Base-by-base conservation (phyloP, 2,329 filamentous ascomycete genomes). In the Aspergillus clavatus region DNA sequence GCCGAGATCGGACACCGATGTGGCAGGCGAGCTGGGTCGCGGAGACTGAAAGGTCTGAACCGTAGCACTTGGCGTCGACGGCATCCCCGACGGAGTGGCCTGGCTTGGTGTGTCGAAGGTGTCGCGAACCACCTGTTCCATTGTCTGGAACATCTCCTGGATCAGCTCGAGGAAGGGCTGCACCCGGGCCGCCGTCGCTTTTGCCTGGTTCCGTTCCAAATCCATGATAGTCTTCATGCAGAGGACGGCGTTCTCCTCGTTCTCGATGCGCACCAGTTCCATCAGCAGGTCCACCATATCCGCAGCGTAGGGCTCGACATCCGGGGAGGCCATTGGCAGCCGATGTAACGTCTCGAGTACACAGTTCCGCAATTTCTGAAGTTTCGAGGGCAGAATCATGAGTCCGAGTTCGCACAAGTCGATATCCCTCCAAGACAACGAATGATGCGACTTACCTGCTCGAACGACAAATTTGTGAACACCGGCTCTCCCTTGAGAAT, bases 201-300 rank as follows among this genome's bases (percentile, higher is more conserved):
- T 94, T 46, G 84, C 81, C 68, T 97, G 91, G 63, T 95, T 89
- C 39, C 93, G 84, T 78, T 95, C 89, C 53, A 97, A 84, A 63
- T 99, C 93, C 74, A 95, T 96, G 41, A 95, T 89, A 11, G 91
- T 95, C 75, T 98, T 98, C 72, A 99, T 89, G 65, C 91, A 96
- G 51, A 98, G 74, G n/a, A 94, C 89, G 2, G 91, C 93, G 76
- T 98, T 99, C 52, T 99, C 93, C 70, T 99, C 93, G 59, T 98
- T 98, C 69, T 99, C 93, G 33, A 82, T 85, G 56, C 85, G 83
- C 48, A 97, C 89, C 47, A 98, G 74, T 43, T 81, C 80, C 83
- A 97, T 91, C 52, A 97, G 78, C 54, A 95, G 78, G 62, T 96
- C 90, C 48, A 96, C 88, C 49, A 95, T 84, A 63, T 94, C 88